These are phyloP conservation scores for Collybia mongolica DNA, from an alignment of 768 basidiomycete genomes.

Conservation along the genomic window DNA sequence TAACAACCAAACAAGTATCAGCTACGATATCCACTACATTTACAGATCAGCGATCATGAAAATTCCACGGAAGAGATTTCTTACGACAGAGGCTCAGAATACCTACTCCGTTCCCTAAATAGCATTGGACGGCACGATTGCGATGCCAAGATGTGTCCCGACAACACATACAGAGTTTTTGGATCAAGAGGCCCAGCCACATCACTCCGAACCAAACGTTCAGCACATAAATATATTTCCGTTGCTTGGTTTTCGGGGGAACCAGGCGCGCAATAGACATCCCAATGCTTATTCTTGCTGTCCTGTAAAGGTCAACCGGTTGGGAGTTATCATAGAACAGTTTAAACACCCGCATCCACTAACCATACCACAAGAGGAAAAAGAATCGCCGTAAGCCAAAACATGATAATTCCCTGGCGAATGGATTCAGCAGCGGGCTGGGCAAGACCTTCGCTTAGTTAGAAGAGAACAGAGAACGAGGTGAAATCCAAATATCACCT, in stretches of 20 bases:
- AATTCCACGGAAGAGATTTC: constrained; percentile 2
- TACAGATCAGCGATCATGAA: too few relatives aligned
- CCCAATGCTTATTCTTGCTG: constrained; percentile 16
- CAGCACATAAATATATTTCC: constrained; percentile 5
- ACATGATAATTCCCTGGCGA: neutral
- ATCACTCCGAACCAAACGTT: constrained; percentile 7
- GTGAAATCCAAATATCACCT: neutral
- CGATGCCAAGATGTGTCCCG: constrained; percentile 10
- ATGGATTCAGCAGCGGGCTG: neutral
- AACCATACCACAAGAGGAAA: constrained; percentile 14
- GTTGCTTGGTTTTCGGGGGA: constrained; percentile 3
- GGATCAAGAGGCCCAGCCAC: constrained; percentile 9
- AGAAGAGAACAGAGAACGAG: too few relatives aligned
- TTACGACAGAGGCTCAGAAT: constrained; percentile 12
- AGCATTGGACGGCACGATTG: constrained; percentile 9
- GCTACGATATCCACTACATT: constrained; percentile 20
- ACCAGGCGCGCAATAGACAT: constrained; percentile 16
- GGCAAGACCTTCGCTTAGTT: neutral
- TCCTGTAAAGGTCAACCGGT: constrained; percentile 5
- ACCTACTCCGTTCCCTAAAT: constrained; percentile 3
- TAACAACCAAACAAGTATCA: constrained; percentile 20
- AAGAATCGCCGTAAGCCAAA: constrained; percentile 5
- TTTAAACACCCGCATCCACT: neutral
- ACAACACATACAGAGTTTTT: constrained; percentile 12
- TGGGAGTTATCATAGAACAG: neutral